These are phyloP conservation scores for Emmonsiellopsis sp. DNA, from an alignment of 2,329 filamentous ascomycete genomes.

Conservation along the genomic window DNA sequence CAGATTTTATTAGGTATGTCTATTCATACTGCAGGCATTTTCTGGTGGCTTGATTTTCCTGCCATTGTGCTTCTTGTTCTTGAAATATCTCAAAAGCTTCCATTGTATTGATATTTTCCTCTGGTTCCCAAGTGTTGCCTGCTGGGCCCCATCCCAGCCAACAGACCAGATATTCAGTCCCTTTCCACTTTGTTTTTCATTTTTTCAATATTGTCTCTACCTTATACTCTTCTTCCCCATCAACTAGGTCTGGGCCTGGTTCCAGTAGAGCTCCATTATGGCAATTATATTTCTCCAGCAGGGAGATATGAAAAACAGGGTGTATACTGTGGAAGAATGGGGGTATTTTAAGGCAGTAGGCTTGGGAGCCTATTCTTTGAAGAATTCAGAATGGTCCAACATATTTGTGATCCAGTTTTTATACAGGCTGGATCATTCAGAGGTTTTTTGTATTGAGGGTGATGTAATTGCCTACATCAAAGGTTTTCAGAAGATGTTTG, in stretches of 20 bases:
- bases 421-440: no score
- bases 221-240: background rate
- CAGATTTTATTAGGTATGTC: no score
- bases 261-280: background rate
- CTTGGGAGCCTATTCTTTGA: no score
- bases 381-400: no score
- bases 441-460: no score
- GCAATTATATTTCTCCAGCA: background rate
- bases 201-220: background rate
- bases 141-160: background rate
- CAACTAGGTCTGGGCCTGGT: background rate
- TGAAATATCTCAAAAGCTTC: no score
- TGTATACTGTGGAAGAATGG: background rate
- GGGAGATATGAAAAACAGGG: background rate
- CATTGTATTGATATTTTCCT: background rate
- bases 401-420: no score
- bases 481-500: background rate
- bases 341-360: background rate
- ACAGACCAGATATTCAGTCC: background rate
- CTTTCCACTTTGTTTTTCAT: background rate
- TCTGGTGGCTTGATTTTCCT: accelerated
- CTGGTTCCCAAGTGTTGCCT: background rate
- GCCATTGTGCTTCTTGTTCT: no score
- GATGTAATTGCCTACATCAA: background rate
- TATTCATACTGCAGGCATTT: no score